Conservation (phyloP, 2,329 filamentous ascomycete genomes). For the Colletotrichum sp. region DNA sequence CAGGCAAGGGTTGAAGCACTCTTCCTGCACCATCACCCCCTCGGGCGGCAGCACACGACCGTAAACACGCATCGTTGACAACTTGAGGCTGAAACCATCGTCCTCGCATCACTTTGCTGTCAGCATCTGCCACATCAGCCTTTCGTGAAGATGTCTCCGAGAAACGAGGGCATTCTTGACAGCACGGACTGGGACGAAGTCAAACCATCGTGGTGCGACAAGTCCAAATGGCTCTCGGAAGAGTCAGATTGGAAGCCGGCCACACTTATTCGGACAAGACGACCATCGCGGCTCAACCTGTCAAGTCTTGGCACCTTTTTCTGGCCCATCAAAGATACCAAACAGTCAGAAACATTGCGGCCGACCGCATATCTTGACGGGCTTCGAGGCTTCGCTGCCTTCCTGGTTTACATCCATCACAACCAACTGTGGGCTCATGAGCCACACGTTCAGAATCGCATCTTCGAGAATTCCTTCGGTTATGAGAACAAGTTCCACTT, state of each 20-base stretch:
- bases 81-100: background rate
- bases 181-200: conserved; percentile 37
- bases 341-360: conserved; percentile 28
- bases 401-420: conserved; percentile 53
- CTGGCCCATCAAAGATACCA: conserved; percentile 19
- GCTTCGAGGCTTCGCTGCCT: conserved; percentile 50
- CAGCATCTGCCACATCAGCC: background rate
- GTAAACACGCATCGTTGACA: background rate
- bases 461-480: conserved; percentile 45
- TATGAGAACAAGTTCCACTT: conserved; percentile 53
- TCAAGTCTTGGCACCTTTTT: background rate
- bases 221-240: conserved; percentile 22
- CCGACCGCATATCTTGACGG: conserved; percentile 54
- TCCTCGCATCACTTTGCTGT: background rate
- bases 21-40: background rate
- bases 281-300: background rate
- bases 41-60: background rate
- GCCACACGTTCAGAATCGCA: conserved; percentile 37
- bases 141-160: conserved; percentile 31
- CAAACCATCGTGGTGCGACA: conserved; percentile 25
- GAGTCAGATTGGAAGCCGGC: conserved; percentile 32
- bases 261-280: conserved; percentile 14
- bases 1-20: background rate
- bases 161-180: conserved; percentile 35
- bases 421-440: conserved; percentile 45